Evolutionary conservation across 2,329 filamentous ascomycete genomes (phyloP), one percentile per base, ranked within the genome.

Genomic region (Hypoxylon sp.): DNA sequence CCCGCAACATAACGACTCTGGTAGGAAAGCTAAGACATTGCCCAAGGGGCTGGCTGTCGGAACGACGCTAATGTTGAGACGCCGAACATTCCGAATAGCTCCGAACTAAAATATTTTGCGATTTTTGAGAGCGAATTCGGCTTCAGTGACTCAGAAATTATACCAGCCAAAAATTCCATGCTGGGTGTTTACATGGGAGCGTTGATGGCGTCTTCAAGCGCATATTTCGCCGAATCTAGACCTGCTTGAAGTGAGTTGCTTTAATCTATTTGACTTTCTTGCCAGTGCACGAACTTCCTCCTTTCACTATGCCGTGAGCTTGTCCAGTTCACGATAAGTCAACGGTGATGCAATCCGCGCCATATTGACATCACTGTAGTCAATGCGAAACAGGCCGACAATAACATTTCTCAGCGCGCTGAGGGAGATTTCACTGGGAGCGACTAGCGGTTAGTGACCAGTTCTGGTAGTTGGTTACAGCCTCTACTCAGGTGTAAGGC

Each of bases 81-180:
- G 25, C 53, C 53, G 43, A 56, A 47, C 53, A 47, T 47, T 23
- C 53, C 53, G 53, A 56, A 43, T 11, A n/a, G 29, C 53, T 47
- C 53, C 53, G 53, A 37, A 43, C 29, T 47, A 32, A 16, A 21
- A 25, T 19, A 43, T 25, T 12, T 12, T 47, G 14, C 43, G 12
- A 47, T 47, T 5, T 47, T 47, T 16, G 8, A 25, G 43, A 47
- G 14, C n/a, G 16, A 27, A 30, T 39, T 47, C 19, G 29, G 25
- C 6, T 14, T 12, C 45, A 19, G 25, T 29, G n/a, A 47, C 34
- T 27, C 39, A 19, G 9, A 14, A 11, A 47, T 37, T 9, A 47
- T 47, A 11, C 29, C n/a, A 37, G 11, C 21, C 19, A 27, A 37
- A 45, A n/a, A 7, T 25, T 9, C 29, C 32, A 21, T 32, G 8